Evolutionary conservation across 164 flowering plant species (phyloP).

Genomic region (Litsea cubeba): DNA sequence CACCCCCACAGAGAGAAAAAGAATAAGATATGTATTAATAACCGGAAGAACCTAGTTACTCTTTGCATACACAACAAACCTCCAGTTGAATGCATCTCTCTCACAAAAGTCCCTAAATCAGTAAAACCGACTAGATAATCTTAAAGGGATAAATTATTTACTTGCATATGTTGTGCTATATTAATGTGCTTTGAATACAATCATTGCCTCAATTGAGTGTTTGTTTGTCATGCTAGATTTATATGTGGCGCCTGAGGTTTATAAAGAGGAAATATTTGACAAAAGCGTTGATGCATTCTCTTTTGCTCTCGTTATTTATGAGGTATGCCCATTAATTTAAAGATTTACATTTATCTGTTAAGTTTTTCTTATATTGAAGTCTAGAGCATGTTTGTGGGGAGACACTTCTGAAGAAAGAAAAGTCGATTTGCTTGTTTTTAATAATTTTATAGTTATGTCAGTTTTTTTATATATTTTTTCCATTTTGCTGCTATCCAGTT

Average conservation of each 20-base stretch:
- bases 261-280: conserved; percentile 71
- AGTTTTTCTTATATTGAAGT: not conserved
- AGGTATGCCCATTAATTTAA: conserved; percentile 39
- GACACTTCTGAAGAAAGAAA: too few species aligned
- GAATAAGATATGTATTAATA: too few species aligned
- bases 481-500: too few species aligned
- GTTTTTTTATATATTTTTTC: too few species aligned
- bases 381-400: too few species aligned
- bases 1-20: too few species aligned
- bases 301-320: conserved; percentile 77
- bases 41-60: too few species aligned
- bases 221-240: conserved; percentile 33
- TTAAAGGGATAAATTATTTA: not conserved
- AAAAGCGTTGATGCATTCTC: conserved; percentile 83
- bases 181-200: not conserved
- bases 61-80: not conserved
- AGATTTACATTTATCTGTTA: not conserved
- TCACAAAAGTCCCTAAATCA: not conserved
- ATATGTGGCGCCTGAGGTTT: conserved; percentile 80
- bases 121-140: not conserved
- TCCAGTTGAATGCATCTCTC: not conserved
- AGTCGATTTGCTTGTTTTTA: too few species aligned
- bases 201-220: not conserved
- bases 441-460: too few species aligned
- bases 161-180: not conserved